Evolutionary conservation across 805 yeast genomes (phyloP).

Genomic region (Wickerhamiella alocasiicola): DNA sequence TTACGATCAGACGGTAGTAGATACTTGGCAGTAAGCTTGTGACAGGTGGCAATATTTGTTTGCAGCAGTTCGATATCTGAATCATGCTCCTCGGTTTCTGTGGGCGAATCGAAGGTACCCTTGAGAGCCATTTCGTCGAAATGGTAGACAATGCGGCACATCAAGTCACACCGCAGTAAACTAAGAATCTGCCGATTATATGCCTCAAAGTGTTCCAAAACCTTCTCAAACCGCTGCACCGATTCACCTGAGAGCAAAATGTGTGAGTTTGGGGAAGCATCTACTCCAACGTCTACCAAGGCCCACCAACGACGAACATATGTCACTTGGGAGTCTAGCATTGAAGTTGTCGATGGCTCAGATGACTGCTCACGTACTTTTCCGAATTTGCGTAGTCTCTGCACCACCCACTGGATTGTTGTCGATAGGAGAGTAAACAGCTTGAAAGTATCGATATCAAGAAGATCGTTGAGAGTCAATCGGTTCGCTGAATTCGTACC

Average conservation of each 20-base stretch:
- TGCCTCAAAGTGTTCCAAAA: constrained; percentile 20
- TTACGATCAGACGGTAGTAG: constrained; percentile 25
- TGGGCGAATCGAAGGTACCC: constrained; percentile 39
- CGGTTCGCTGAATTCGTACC: constrained; percentile 23
- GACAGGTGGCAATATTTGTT: constrained; percentile 36
- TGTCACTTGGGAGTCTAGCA: constrained; percentile 5
- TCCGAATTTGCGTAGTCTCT: not conserved
- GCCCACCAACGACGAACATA: constrained; percentile 10
- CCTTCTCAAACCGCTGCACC: constrained; percentile 24
- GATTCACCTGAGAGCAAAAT: constrained; percentile 17
- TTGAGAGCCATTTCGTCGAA: constrained; percentile 37
- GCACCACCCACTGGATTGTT: constrained; percentile 37
- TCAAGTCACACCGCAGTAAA: constrained; percentile 45
- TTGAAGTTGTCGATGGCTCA: not conserved
- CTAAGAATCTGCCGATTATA: constrained; percentile 25
- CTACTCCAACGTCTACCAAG: not conserved
- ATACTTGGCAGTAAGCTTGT: constrained; percentile 31
- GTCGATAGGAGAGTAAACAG: constrained; percentile 41
- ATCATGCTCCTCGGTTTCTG: constrained; percentile 51
- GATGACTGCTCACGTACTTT: not conserved
- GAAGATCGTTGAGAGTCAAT: constrained; percentile 31
- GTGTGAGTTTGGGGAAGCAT: not conserved
- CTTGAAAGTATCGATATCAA: constrained; percentile 41
- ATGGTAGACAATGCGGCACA: constrained; percentile 41
- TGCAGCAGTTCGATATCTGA: constrained; percentile 40